A percentile compares a stretch with the other conserved stretches of the same genome.
phyloP scores from a whole-genome alignment of 495 filamentous ascomycete genomes.

The Aspergillus conjunctus region DNA sequence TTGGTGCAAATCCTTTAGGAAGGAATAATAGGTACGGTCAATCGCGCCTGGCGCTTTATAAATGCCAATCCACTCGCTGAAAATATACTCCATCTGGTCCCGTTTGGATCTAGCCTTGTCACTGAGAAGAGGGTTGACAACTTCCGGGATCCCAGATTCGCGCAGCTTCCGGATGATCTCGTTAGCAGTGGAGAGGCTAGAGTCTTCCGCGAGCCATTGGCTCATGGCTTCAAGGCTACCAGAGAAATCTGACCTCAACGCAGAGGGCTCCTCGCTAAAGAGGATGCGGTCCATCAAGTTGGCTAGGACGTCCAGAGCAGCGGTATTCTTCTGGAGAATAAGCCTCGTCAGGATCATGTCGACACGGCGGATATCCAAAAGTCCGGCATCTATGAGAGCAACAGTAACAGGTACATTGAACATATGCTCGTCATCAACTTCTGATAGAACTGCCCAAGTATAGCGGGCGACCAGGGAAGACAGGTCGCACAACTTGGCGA shows the following conservation, averaged over 20 bases:
- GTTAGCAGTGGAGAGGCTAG: slow-evolving; percentile 61
- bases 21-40: slow-evolving; percentile 71
- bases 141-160: slow-evolving; percentile 58
- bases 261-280: slow-evolving; percentile 72
- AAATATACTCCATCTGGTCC: slow-evolving; percentile 90
- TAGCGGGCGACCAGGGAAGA: slow-evolving; percentile 74
- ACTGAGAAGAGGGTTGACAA: slow-evolving; percentile 47
- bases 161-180: slow-evolving; percentile 74
- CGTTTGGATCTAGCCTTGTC: slow-evolving; percentile 58
- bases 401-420: slow-evolving; percentile 77
- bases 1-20: slow-evolving; percentile 82
- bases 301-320: slow-evolving; percentile 73
- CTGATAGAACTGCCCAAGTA: slow-evolving; percentile 62
- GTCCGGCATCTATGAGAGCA: slow-evolving; percentile 68
- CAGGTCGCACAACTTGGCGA: slow-evolving; percentile 78
- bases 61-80: slow-evolving; percentile 89
- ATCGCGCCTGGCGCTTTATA: slow-evolving; percentile 71
- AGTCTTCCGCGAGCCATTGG: slow-evolving; percentile 77
- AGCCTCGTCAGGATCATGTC: slow-evolving; percentile 75
- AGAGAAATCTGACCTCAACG: slow-evolving; percentile 83
- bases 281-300: slow-evolving; percentile 75
- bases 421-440: slow-evolving; percentile 70
- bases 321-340: slow-evolving; percentile 65
- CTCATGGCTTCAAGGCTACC: slow-evolving; percentile 77
- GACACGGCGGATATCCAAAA: slow-evolving; percentile 78